Conservation (phyloP, 345 rosid genomes). For the Noccaea bulbosa region DNA sequence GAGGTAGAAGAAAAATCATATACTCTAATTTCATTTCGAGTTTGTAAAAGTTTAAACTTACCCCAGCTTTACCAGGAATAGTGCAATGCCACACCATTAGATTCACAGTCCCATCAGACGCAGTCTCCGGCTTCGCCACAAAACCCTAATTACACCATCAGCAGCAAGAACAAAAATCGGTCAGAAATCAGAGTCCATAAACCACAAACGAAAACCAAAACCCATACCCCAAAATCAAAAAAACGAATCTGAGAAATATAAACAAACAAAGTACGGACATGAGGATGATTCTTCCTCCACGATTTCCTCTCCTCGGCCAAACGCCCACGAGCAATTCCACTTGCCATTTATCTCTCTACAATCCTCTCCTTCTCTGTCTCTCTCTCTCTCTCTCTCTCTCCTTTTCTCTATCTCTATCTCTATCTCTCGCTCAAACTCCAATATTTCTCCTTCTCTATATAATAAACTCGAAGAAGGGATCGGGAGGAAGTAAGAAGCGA, state of each 20-base stretch:
- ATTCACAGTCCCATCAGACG: slow-evolving; percentile 80
- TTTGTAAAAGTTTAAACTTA: slow-evolving; percentile 41
- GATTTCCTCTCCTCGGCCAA: slow-evolving; percentile 92
- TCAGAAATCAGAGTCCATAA: background rate
- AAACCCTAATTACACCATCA: slow-evolving; percentile 70
- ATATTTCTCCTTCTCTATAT: slow-evolving; percentile 12
- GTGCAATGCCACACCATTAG: slow-evolving; percentile 97
- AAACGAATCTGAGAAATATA: background rate
- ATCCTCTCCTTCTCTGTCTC: background rate
- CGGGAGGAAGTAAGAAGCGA: background rate
- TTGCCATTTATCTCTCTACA: slow-evolving; percentile 56
- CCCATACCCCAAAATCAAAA: background rate
- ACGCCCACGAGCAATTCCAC: slow-evolving; percentile 94
- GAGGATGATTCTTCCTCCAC: slow-evolving; percentile 97
- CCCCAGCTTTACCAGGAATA: slow-evolving; percentile 95
- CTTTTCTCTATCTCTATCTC: slow-evolving; percentile 21
- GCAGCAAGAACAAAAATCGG: background rate
- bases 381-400: background rate
- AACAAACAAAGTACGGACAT: slow-evolving; percentile 54
- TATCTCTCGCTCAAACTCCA: slow-evolving; percentile 6
- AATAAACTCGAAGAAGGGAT: slow-evolving; percentile 26
- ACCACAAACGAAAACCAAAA: background rate
- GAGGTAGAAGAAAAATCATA: background rate
- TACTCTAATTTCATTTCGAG: slow-evolving; percentile 7
- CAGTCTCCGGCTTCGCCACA: slow-evolving; percentile 92